phyloP scores from a whole-genome alignment of 768 basidiomycete species.

The Leccinum imitatum region DNA sequence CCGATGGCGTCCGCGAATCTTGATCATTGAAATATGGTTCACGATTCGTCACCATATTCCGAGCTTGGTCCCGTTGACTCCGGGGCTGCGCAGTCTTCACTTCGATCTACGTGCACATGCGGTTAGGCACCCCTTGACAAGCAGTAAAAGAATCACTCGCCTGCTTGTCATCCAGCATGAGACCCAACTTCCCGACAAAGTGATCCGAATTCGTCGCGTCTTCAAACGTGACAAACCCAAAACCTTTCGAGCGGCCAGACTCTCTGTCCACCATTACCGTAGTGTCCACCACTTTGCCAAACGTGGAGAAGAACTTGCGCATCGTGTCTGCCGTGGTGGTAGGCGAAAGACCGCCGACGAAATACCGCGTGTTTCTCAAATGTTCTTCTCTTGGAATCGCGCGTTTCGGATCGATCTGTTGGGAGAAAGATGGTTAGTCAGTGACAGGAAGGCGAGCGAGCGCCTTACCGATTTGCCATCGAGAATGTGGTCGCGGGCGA shows the following conservation, averaged over 20 bases:
- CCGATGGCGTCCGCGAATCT: constrained; percentile 36
- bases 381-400: constrained; percentile 85
- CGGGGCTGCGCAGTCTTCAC: constrained; percentile 80
- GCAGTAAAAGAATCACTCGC: constrained; percentile 37
- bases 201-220: constrained; percentile 62
- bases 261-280: constrained; percentile 87
- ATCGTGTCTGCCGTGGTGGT: constrained; percentile 69
- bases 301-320: constrained; percentile 66
- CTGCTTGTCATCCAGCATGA: constrained; percentile 75
- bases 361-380: constrained; percentile 71
- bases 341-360: constrained; percentile 75
- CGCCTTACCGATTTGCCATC: constrained; percentile 74
- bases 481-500: constrained; percentile 63
- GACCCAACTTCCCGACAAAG: constrained; percentile 63
- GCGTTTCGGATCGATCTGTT: constrained; percentile 83
- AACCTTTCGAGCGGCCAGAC: constrained; percentile 73
- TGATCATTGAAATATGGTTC: constrained; percentile 36
- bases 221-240: constrained; percentile 83
- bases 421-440: background rate
- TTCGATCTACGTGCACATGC: constrained; percentile 57
- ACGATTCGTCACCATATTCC: constrained; percentile 29
- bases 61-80: constrained; percentile 57
- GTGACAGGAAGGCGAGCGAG: background rate
- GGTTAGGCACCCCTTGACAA: background rate
- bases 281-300: constrained; percentile 79